These are phyloP conservation scores for Carex scoparia DNA, from an alignment of 176 grass and related monocot genomes.

Conservation along the genomic window DNA sequence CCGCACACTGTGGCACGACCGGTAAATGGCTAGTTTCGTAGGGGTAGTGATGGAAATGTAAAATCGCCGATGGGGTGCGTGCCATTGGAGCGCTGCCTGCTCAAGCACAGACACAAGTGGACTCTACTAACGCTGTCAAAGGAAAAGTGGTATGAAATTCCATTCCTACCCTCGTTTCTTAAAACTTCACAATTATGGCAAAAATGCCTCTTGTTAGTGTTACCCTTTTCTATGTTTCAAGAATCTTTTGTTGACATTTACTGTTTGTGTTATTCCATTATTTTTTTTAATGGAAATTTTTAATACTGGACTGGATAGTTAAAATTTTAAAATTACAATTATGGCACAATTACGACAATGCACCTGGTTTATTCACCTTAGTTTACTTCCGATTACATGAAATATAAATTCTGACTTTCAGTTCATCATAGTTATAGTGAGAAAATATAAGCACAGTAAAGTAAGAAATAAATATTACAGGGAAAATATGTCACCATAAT, in stretches of 20 bases:
- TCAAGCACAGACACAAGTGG: background rate
- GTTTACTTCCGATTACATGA: too few relatives aligned
- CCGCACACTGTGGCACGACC: background rate
- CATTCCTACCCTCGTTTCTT: background rate
- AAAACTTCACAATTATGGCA: background rate
- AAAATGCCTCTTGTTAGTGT: background rate
- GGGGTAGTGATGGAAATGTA: background rate
- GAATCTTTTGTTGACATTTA: background rate
- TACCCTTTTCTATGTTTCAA: background rate
- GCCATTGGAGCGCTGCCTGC: constrained; percentile 10
- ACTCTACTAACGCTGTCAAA: background rate
- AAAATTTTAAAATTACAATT: too few relatives aligned
- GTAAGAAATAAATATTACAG: too few relatives aligned
- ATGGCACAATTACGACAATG: too few relatives aligned
- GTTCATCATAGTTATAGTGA: too few relatives aligned
- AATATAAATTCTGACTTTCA: too few relatives aligned
- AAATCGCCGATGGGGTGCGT: background rate
- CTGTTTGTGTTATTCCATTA: background rate
- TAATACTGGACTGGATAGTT: too few relatives aligned
- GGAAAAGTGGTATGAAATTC: background rate
- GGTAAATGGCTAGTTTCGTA: background rate
- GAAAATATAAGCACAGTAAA: too few relatives aligned
- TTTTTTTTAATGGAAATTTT: too few relatives aligned
- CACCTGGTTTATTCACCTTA: too few relatives aligned
- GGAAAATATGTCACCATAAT: too few relatives aligned